Evolutionary conservation across 768 basidiomycete species (phyloP).

Genomic region (Lactifluus hygrophoroides): DNA sequence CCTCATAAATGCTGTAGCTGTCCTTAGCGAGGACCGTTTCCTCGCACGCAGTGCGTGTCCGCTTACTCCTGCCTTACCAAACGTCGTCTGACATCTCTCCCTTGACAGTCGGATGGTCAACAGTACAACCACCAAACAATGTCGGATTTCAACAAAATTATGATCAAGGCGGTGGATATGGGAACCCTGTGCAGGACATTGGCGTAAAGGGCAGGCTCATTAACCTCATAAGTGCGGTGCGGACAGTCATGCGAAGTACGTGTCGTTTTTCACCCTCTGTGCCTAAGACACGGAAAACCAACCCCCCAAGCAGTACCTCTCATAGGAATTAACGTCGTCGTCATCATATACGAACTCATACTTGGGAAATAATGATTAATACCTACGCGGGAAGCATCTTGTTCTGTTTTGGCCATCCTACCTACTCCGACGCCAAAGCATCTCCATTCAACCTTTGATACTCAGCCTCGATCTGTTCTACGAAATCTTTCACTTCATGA

Average conservation of each 20-base stretch:
- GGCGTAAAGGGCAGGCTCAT: constrained; percentile 80
- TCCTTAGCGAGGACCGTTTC: constrained; percentile 94
- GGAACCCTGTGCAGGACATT: constrained; percentile 44
- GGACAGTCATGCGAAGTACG: constrained; percentile 97
- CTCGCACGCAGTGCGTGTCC: constrained; percentile 72
- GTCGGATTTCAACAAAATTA: constrained; percentile 58
- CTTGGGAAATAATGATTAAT: constrained; percentile 39
- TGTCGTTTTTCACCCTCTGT: constrained; percentile 21
- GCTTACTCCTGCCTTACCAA: not conserved
- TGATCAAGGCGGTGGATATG: constrained; percentile 62
- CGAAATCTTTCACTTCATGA: constrained; percentile 66
- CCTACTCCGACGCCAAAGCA: not conserved
- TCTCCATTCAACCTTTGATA: constrained; percentile 52
- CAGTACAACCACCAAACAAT: constrained; percentile 52
- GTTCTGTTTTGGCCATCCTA: not conserved
- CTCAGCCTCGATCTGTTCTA: constrained; percentile 65
- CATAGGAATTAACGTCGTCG: constrained; percentile 76
- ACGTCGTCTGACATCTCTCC: constrained; percentile 20
- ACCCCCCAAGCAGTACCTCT: constrained; percentile 67
- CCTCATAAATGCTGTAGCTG: constrained; percentile 88
- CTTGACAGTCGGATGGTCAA: constrained; percentile 78
- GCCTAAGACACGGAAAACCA: constrained; percentile 11
- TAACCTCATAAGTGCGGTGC: constrained; percentile 88
- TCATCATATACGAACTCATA: constrained; percentile 80
- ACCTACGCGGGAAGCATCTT: not conserved